Evolutionary conservation across 805 yeast genomes (phyloP).

Genomic region (Suhomyces sp.): DNA sequence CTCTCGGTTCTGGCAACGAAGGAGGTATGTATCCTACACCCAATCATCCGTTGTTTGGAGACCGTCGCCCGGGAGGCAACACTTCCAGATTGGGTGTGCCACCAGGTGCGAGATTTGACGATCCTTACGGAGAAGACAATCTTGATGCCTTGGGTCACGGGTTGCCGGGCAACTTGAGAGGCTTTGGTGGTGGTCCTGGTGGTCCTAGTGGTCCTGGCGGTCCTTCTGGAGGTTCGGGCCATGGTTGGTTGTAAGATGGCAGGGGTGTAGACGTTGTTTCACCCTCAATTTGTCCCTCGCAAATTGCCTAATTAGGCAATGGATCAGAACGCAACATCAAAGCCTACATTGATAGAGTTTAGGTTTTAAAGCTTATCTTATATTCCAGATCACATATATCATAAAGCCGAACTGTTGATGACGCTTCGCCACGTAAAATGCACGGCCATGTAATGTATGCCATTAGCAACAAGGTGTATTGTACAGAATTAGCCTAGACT

Average conservation of each 20-base stretch:
- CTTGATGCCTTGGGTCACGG: conserved; percentile 45
- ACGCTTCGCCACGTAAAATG: not conserved
- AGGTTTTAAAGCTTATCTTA: not conserved
- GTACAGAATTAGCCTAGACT: not conserved
- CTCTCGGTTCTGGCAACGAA: conserved; percentile 26
- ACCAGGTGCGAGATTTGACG: conserved; percentile 52
- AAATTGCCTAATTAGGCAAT: not conserved
- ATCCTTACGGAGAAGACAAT: conserved; percentile 47
- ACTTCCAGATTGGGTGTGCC: conserved; percentile 35
- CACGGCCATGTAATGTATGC: not conserved
- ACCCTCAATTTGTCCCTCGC: not conserved
- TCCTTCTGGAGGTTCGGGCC: conserved; percentile 7
- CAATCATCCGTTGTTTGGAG: conserved; percentile 50
- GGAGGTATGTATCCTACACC: conserved; percentile 58
- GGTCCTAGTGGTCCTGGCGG: conserved; percentile 9
- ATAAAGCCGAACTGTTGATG: not conserved
- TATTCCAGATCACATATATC: not conserved
- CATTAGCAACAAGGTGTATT: not conserved
- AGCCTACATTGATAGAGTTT: not conserved
- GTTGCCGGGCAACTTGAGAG: conserved; percentile 40
- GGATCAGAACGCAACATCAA: not conserved
- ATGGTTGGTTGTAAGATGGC: not conserved
- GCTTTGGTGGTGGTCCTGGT: conserved; percentile 7
- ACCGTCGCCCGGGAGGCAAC: conserved; percentile 15
- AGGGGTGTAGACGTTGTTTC: not conserved